phyloP scores from a whole-genome alignment of 495 filamentous ascomycete species.

The Aspergillus nidulans region DNA sequence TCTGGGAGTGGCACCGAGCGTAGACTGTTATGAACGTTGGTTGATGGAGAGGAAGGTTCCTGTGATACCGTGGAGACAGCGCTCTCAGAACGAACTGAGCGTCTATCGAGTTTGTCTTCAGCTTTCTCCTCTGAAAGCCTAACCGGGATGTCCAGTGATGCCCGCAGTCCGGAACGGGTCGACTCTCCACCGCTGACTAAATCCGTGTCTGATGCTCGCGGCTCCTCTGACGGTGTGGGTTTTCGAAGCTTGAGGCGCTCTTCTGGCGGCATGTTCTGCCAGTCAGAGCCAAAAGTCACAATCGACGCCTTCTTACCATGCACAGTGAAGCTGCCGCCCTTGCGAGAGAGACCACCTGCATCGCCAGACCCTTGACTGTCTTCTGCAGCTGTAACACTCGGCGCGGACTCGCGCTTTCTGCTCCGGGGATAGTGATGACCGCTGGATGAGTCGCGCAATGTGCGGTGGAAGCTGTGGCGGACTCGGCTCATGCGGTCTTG shows the following conservation, averaged over 20 bases:
- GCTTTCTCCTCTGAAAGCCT: constrained; percentile 23
- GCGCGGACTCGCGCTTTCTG: constrained; percentile 69
- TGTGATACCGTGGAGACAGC: constrained; percentile 3
- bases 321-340: constrained; percentile 84
- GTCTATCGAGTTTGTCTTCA: constrained; percentile 11
- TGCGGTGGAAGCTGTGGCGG: constrained; percentile 87
- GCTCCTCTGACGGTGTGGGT: constrained; percentile 45
- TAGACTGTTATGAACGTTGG: constrained; percentile 3
- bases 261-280: constrained; percentile 75
- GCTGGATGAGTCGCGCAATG: constrained; percentile 77
- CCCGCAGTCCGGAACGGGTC: constrained; percentile 20
- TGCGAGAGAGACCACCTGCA: constrained; percentile 67
- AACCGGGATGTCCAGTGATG: constrained; percentile 13
- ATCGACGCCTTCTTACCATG: constrained; percentile 98
- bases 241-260: constrained; percentile 63
- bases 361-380: constrained; percentile 45
- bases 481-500: constrained; percentile 50
- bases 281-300: constrained; percentile 87
- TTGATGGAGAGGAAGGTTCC: not conserved
- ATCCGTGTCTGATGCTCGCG: constrained; percentile 35
- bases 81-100: constrained; percentile 11
- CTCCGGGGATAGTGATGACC: constrained; percentile 66
- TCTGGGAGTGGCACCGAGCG: not conserved
- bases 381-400: constrained; percentile 55
- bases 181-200: constrained; percentile 32